phyloP scores from a whole-genome alignment of 345 rosid genomes.

The Lenwebbia sp. region DNA sequence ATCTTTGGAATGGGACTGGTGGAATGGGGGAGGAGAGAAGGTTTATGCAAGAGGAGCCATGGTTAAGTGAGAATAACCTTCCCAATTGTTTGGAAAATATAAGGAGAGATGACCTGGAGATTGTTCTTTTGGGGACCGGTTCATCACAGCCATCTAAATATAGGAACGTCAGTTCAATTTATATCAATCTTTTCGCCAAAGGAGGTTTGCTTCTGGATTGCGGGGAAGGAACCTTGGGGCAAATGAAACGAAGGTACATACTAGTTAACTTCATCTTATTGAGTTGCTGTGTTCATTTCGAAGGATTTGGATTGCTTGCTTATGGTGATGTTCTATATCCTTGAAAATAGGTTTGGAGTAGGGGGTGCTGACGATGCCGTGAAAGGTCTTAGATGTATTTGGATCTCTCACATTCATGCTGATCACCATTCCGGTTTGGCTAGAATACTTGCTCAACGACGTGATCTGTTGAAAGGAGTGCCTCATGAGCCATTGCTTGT shows the following conservation, averaged over 20 bases:
- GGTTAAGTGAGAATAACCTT: constrained; percentile 45
- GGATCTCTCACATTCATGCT: constrained; percentile 97
- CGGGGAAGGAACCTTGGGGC: constrained; percentile 95
- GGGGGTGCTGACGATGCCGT: constrained; percentile 65
- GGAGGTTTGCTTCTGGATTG: constrained; percentile 86
- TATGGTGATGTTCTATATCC: neutral
- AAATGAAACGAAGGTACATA: constrained; percentile 76
- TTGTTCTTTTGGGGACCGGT: constrained; percentile 88
- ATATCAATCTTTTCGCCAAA: constrained; percentile 60
- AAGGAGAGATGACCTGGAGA: constrained; percentile 81
- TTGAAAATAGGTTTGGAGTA: constrained; percentile 48
- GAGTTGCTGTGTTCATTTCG: neutral
- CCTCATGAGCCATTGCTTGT: constrained; percentile 74
- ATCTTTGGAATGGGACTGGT: constrained; percentile 36
- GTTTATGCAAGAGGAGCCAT: constrained; percentile 36
- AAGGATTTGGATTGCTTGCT: neutral
- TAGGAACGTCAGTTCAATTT: constrained; percentile 73
- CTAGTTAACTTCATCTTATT: neutral
- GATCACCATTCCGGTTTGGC: constrained; percentile 93
- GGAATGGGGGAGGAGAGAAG: constrained; percentile 8
- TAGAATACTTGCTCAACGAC: constrained; percentile 69
- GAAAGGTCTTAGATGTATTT: constrained; percentile 56
- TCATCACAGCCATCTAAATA: constrained; percentile 98
- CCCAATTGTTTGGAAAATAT: constrained; percentile 69
- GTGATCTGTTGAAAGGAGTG: constrained; percentile 51